These are phyloP conservation scores for Cystobasidiaceae sp. DNA, from an alignment of 1,284 basidiomycete genomes.

Conservation along the genomic window DNA sequence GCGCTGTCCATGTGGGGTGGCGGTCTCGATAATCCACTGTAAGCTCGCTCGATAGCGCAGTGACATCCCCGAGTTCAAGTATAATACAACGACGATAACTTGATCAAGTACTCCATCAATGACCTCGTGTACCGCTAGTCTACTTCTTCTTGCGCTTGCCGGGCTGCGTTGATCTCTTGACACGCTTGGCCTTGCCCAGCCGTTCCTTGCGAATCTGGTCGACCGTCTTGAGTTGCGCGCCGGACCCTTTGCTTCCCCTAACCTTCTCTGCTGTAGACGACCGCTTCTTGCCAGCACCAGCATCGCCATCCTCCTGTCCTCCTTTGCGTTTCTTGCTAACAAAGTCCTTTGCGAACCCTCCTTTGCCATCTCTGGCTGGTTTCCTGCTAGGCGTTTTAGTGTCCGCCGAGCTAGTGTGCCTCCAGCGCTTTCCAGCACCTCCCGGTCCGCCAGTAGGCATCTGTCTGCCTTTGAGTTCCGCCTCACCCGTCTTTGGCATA, in stretches of 20 bases:
- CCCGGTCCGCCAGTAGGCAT: conserved; percentile 28
- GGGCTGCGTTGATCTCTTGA: conserved; percentile 37
- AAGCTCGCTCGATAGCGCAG: too few relatives aligned
- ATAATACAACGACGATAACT: too few relatives aligned
- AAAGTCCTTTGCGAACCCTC: conserved; percentile 20
- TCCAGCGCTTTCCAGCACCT: conserved; percentile 33
- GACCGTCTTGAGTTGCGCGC: conserved; percentile 56
- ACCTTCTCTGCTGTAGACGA: conserved; percentile 14
- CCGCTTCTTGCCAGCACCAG: conserved; percentile 11
- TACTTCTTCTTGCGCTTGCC: conserved; percentile 31
- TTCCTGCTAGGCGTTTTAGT: conserved; percentile 30
- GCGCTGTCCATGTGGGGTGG: too few relatives aligned
- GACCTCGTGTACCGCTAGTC: background rate
- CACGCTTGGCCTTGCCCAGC: conserved; percentile 48
- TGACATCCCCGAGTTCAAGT: too few relatives aligned
- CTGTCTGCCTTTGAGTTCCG: conserved; percentile 50
- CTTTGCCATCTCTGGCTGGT: conserved; percentile 34
- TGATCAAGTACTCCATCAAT: background rate
- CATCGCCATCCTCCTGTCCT: conserved; percentile 42
- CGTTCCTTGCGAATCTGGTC: conserved; percentile 77
- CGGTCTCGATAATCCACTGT: too few relatives aligned
- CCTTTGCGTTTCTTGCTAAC: conserved; percentile 36
- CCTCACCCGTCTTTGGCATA: conserved; percentile 76
- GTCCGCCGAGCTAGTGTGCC: conserved; percentile 36
- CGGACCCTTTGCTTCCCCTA: conserved; percentile 39